Evolutionary conservation across 2,329 filamentous ascomycete species (phyloP), one percentile per base, ranked within the genome.

Genomic region (Colletotrichum salicis): DNA sequence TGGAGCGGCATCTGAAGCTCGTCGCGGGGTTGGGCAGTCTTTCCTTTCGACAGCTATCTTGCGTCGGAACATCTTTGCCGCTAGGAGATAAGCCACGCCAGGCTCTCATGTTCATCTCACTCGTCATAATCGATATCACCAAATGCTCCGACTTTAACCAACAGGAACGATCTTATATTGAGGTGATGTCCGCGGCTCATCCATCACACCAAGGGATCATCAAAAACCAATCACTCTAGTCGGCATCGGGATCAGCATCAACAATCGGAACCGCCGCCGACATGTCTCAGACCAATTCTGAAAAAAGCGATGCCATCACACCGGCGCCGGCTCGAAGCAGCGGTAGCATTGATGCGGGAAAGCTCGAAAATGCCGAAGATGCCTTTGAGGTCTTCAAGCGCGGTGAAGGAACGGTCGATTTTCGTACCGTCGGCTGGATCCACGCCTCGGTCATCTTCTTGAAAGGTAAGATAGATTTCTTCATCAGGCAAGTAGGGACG

Each of bases 371-470:
- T 5, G 61, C 60, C 8, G 75, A 80, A 24, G 76, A 83, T 66
- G 67, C 71, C 13, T 78, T 80, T 63, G 84, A 86, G 66, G 82
- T 87, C 1, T 87, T 87, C 76, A 84, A 85, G 75, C 81, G 81
- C 31, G 79, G 79, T 2, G 77, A 82, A 7, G 82, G 83, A 7
- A 79, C 79, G 13, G 84, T 86, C 19, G 80, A 86, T 67, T 87
- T 86, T 67, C 80, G 85, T 31, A 86, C 83, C 8, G 85, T 87
- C 24, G 79, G 82, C 48, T 86, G 86, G 85, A 77, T 84, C 31
- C 82, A 84, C 45, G 84, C 85, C 1, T 82, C 83, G 0, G 81
- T 86, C 55, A 85, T 87, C 62, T 86, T 87, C 70, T 76, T 85
- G 27, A 85, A 86, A 75, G 76, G 81, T 80, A 76, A 66, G 76